phyloP scores from a whole-genome alignment of 129 eudicot genomes.

The Smallanthus sonchifolius region DNA sequence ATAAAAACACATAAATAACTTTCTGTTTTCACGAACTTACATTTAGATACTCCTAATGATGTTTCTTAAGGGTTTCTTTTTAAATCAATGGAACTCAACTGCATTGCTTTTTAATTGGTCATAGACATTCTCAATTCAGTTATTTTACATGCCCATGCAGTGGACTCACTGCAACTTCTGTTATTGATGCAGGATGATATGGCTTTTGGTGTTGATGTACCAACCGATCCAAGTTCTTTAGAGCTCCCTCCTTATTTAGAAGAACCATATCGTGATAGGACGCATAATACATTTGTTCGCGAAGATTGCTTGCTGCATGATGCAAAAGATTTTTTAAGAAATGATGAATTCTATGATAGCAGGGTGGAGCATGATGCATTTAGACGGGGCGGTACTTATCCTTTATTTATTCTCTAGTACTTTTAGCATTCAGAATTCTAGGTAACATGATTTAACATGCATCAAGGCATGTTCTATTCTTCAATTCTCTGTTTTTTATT shows the following conservation, averaged over 20 bases:
- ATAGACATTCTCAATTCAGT: not conserved
- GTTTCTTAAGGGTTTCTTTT: not conserved
- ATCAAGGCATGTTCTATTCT: slow-evolving; percentile 14
- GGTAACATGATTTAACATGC: slow-evolving; percentile 11
- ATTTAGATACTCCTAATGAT: not conserved
- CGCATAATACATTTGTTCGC: slow-evolving; percentile 18
- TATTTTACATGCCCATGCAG: slow-evolving; percentile 18
- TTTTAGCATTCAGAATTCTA: not conserved
- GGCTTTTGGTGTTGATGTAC: slow-evolving; percentile 36
- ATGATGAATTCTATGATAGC: slow-evolving; percentile 34
- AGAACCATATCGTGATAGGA: slow-evolving; percentile 22
- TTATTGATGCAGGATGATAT: slow-evolving; percentile 40
- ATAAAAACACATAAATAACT: not conserved
- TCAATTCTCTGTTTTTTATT: slow-evolving; percentile 6
- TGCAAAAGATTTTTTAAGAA: slow-evolving; percentile 23
- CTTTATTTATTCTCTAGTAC: slow-evolving; percentile 7
- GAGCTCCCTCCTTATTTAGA: slow-evolving; percentile 36
- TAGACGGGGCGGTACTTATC: slow-evolving; percentile 48
- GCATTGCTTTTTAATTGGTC: slow-evolving; percentile 5
- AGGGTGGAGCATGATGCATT: slow-evolving; percentile 30
- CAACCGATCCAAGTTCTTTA: slow-evolving; percentile 21
- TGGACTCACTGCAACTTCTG: slow-evolving; percentile 9
- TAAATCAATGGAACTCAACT: not conserved
- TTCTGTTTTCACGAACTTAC: not conserved
- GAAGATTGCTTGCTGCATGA: slow-evolving; percentile 26